Conservation (phyloP, 2,329 filamentous ascomycete species). For the Cylindrodendrum hubeiense region DNA sequence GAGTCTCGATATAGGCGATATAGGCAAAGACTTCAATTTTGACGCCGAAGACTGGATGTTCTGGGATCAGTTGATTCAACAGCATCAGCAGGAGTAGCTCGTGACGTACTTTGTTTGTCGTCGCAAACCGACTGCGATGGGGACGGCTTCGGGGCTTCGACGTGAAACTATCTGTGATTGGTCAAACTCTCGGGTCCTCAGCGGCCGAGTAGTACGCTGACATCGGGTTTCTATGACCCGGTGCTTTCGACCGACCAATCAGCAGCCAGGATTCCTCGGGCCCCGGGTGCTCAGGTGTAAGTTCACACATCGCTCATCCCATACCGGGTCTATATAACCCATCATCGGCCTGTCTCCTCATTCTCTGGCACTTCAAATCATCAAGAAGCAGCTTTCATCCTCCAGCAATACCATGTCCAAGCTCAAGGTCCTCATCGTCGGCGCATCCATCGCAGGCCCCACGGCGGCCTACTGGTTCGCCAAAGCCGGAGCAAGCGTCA, state of each 20-base stretch:
- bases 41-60: constrained; percentile 41
- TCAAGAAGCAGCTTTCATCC: background rate
- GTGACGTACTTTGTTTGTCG: too few relatives aligned
- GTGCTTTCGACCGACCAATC: background rate
- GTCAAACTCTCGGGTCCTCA: constrained; percentile 8
- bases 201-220: constrained; percentile 11
- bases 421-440: constrained; percentile 45
- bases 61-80: constrained; percentile 41
- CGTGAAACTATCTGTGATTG: constrained; percentile 12
- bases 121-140: too few relatives aligned
- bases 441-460: constrained; percentile 49
- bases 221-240: background rate
- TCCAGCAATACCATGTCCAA: constrained; percentile 28
- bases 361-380: background rate
- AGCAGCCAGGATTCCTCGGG: background rate
- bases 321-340: background rate
- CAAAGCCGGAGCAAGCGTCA: constrained; percentile 48
- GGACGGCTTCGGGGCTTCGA: too few relatives aligned
- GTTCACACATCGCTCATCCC: too few relatives aligned
- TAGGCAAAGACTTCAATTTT: constrained; percentile 29
- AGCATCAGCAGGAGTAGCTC: background rate
- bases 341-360: background rate
- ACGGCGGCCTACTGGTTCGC: constrained; percentile 47
- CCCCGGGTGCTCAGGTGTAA: background rate
- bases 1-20: background rate